Base-by-base conservation (phyloP, 2,329 filamentous ascomycete genomes). In the Chaetomiaceae sp. region DNA sequence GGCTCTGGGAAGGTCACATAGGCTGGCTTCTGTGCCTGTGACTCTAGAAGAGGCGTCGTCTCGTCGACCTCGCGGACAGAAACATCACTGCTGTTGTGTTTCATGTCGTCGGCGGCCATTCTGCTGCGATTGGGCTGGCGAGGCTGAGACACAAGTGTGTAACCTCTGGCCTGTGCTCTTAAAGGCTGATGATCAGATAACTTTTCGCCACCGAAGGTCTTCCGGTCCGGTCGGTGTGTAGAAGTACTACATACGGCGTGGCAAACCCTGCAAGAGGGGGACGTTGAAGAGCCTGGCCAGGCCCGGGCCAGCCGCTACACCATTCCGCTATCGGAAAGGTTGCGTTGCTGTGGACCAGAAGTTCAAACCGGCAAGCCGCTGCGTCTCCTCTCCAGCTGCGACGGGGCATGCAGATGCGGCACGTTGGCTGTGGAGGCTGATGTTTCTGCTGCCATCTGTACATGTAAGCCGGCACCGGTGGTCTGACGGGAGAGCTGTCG, bases 1-100 rank as follows among this genome's bases (percentile, higher is more conserved):
- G 38, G 25, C 27, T 55, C 45, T n/a, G 59, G 50, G 17, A 59
- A 54, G 1, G 55, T 59, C 27, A 54, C 60, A 45, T 63, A 60
- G 6, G 17, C 40, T 38, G 61, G 29, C 31, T 59, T 59, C 1
- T 45, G 20, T 11, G 34, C 17, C 42, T 58, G 53, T 8, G 55
- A 51, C 23, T 38, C 53, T 3, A 63, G 25, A n/a, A 63, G 60
- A 17, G 60, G 55, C 2, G 59, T 51, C 23, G 50, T 55, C 12
- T 63, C 60, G 44, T 54, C 52, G 25, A 55, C 38, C 17, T 38
- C 17, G 3, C 20, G 29, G 1, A 29, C 37, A 6, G 37, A 43
- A 9, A 43, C 43, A 11, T 22, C 14, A 0, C 15, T 31, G 3
- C 1, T 15, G 29, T 19, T 44, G 3, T 29, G 22, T 27, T 27